Base-by-base conservation (phyloP, 2,329 filamentous ascomycete species). In the Didymella glomerata region DNA sequence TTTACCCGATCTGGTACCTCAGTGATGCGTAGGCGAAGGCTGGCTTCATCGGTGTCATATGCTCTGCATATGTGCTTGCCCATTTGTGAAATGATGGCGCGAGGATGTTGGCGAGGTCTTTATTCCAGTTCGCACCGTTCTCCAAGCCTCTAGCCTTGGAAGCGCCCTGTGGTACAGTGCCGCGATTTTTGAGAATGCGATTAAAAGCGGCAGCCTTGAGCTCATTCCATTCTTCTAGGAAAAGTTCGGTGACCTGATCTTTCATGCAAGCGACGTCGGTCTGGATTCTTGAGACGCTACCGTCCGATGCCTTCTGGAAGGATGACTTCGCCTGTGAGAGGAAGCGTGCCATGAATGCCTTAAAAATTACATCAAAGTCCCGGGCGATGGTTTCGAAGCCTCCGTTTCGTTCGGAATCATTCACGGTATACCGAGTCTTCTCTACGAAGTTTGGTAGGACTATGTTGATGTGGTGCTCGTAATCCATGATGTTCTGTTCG, bases 71-170 rank as follows among this genome's bases (percentile, higher is more conserved):
- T 2, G 24, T 16, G 1, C 18, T 28, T 2, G 57, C 48, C 66
- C 68, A 70, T 9, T 48, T 63, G 4, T 50, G 20, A 9, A 71
- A 65, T 0, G 47, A 54, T 2, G 64, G 53, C 10, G 50, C 42
- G 0, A 72, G 36, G 2, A 67, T 57, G 7, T 18, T 40, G 0
- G 66, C 60, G 1, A 71, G 51, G 2, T 69, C 66, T 9, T 28
- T 36, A 38, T 69, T 70, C 67, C 66, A 70, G 22, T 70, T 55
- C 20, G 51, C 57, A 3, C 59, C 57, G 0, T 63, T 20, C 28
- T 70, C 61, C 0, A 70, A 44, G 2, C 67, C 68, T 38, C 57
- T 63, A 2, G 69, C 69, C 10, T 60, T 58, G 1, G 68, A 70
- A 0, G 54, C 44, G 0, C 63, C 64, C 14, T 61, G 32, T 1